Evolutionary conservation across 2,329 filamentous ascomycete genomes (phyloP).

Genomic region (Rhinocladiella mackenziei): DNA sequence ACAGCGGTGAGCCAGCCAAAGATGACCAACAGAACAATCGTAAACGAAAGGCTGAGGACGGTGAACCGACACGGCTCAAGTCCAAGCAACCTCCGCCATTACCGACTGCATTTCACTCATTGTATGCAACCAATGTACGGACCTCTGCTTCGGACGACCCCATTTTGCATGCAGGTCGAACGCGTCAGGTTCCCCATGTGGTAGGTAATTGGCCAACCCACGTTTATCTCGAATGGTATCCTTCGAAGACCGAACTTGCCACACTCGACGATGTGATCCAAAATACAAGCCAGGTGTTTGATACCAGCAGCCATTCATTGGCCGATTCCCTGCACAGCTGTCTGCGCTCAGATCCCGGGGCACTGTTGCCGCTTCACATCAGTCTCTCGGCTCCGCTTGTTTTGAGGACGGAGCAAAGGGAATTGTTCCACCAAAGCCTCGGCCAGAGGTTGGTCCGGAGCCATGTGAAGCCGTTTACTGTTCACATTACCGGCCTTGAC

Average conservation of each 20-base stretch:
- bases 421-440: slow-evolving; percentile 60
- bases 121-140: slow-evolving; percentile 80
- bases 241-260: slow-evolving; percentile 36
- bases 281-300: slow-evolving; percentile 2
- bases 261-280: slow-evolving; percentile 34
- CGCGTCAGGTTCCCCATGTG: slow-evolving; percentile 75
- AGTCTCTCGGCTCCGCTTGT: slow-evolving; percentile 80
- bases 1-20: slow-evolving; percentile 31
- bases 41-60: slow-evolving; percentile 24
- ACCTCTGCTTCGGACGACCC: slow-evolving; percentile 78
- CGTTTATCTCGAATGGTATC: slow-evolving; percentile 83
- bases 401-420: slow-evolving; percentile 68
- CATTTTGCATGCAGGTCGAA: slow-evolving; percentile 76
- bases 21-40: slow-evolving; percentile 11
- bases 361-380: slow-evolving; percentile 78
- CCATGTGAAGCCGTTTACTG: slow-evolving; percentile 45
- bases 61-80: slow-evolving; percentile 28
- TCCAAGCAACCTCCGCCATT: slow-evolving; percentile 41
- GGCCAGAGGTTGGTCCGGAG: slow-evolving; percentile 38
- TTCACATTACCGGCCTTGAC: slow-evolving; percentile 47
- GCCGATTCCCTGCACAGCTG: slow-evolving; percentile 51
- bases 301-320: background rate
- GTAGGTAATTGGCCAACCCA: slow-evolving; percentile 91
- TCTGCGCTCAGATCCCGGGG: slow-evolving; percentile 71
- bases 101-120: slow-evolving; percentile 75